These are phyloP conservation scores for Metrosideros polymorpha DNA, from an alignment of 441 rosid species.

Conservation along the genomic window DNA sequence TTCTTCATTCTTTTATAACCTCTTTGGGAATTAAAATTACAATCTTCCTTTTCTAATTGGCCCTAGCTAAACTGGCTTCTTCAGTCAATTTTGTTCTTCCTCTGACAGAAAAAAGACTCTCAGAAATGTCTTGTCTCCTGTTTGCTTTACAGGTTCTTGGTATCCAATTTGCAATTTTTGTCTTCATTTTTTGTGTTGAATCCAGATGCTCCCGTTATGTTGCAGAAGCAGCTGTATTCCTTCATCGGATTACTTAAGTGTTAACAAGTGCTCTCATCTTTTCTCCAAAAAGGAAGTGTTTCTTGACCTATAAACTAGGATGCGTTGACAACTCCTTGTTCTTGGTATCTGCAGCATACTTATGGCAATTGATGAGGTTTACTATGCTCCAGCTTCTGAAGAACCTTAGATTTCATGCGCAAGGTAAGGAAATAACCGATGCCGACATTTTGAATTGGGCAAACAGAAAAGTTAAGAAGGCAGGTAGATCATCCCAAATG, in stretches of 20 bases:
- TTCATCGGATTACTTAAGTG: background rate
- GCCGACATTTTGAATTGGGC: constrained; percentile 84
- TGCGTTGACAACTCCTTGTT: background rate
- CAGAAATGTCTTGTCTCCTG: background rate
- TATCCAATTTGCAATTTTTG: background rate
- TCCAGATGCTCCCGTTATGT: background rate
- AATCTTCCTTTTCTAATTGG: background rate
- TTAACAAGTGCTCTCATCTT: background rate
- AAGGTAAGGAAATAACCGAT: constrained; percentile 88
- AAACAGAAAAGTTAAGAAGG: constrained; percentile 69
- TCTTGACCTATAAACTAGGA: background rate
- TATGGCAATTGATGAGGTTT: constrained; percentile 96
- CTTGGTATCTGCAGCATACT: constrained; percentile 37
- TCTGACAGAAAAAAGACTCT: background rate
- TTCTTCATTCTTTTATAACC: background rate
- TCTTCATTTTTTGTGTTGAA: background rate
- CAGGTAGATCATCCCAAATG: constrained; percentile 54
- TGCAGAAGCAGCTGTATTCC: background rate
- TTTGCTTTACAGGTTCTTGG: background rate
- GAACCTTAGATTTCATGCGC: constrained; percentile 76
- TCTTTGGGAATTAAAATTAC: background rate
- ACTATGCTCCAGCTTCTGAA: constrained; percentile 89
- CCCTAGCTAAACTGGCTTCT: background rate
- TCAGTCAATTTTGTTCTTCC: background rate
- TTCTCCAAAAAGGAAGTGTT: background rate